Percentiles rank a stretch among this genome's conserved stretches.
Evolutionary conservation across 352 stramenopile species (phyloP).

Genomic region (Pythium aquatile): DNA sequence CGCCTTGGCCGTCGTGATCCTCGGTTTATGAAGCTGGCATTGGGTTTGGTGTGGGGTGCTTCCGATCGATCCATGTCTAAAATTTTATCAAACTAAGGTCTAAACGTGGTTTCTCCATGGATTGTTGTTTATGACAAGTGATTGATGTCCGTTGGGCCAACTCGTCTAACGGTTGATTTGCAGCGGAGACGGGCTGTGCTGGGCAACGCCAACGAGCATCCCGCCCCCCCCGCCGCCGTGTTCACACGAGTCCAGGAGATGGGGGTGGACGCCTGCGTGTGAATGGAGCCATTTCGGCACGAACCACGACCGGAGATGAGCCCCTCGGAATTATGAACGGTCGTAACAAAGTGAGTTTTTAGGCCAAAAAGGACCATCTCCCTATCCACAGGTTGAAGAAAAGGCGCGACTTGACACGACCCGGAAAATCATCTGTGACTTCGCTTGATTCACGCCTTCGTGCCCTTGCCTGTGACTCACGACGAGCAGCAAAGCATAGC

Average conservation of each 20-base stretch:
- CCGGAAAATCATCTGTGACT: background rate
- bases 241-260: background rate
- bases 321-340: background rate
- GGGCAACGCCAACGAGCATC: background rate
- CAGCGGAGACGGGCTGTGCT: background rate
- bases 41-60: too few species aligned
- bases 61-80: background rate
- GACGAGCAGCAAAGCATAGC: background rate
- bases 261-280: background rate
- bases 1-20: background rate
- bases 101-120: background rate
- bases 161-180: background rate
- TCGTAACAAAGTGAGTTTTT: conserved; percentile 4
- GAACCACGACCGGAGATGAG: background rate
- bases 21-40: background rate
- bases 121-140: too few species aligned
- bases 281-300: conserved; percentile 1
- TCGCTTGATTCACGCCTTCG: background rate
- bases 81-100: background rate
- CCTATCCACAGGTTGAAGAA: conserved; percentile 1
- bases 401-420: background rate
- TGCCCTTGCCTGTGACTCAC: background rate
- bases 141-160: background rate
- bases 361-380: background rate
- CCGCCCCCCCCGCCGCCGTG: background rate